Conservation (phyloP, 108 stramenopile species). For the Discostella pseudostelligera region DNA sequence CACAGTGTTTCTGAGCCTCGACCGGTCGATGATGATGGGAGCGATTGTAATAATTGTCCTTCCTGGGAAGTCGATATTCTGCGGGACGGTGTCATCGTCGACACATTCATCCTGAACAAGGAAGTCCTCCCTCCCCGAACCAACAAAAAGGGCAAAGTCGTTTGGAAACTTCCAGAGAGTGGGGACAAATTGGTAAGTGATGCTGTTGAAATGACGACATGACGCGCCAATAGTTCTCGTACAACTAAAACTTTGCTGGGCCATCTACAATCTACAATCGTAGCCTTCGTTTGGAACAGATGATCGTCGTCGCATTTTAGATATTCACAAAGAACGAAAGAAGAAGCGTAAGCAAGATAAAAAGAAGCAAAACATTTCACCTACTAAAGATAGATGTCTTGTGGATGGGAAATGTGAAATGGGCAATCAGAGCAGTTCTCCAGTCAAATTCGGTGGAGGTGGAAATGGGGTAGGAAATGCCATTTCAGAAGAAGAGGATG, state of each 20-base stretch:
- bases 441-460: slow-evolving; percentile 8
- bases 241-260: too few species aligned
- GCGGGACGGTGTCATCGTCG: slow-evolving; percentile 66
- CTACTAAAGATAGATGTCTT: not conserved
- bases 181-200: slow-evolving; percentile 38
- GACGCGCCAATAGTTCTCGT: too few species aligned
- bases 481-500: not conserved
- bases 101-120: slow-evolving; percentile 55
- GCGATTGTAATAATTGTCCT: slow-evolving; percentile 24
- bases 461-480: not conserved
- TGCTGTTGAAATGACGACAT: slow-evolving; percentile 5
- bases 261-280: too few species aligned
- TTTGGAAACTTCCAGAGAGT: slow-evolving; percentile 68
- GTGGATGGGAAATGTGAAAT: slow-evolving; percentile 6
- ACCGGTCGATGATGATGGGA: slow-evolving; percentile 16
- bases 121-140: slow-evolving; percentile 66
- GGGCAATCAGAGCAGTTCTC: not conserved
- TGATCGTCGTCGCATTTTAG: slow-evolving; percentile 71
- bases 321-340: slow-evolving; percentile 77
- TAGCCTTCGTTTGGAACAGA: slow-evolving; percentile 73
- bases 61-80: slow-evolving; percentile 78
- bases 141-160: slow-evolving; percentile 65
- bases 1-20: slow-evolving; percentile 76
- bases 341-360: slow-evolving; percentile 58
- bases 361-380: slow-evolving; percentile 23